Evolutionary conservation across 2,329 filamentous ascomycete genomes (phyloP).

Genomic region (Coniochaeta sp.): DNA sequence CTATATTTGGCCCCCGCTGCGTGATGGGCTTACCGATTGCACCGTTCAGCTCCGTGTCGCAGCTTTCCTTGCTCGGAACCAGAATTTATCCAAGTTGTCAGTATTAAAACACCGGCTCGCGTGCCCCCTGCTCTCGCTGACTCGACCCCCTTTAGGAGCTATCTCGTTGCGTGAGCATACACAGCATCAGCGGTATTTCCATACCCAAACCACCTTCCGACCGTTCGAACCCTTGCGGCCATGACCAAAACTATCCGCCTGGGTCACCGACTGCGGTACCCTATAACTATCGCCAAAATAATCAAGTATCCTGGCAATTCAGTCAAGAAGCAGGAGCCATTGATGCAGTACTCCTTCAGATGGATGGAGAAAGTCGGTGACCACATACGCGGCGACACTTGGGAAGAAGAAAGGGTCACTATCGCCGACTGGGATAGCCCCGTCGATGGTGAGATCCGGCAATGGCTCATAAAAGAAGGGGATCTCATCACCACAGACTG

Average conservation of each 20-base stretch:
- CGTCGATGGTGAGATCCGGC: constrained; percentile 68
- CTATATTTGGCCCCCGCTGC: not conserved
- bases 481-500: constrained; percentile 54
- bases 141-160: not conserved
- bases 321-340: constrained; percentile 66
- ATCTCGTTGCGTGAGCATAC: not conserved
- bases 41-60: not conserved
- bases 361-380: constrained; percentile 73
- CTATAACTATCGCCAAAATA: constrained; percentile 84
- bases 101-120: not conserved
- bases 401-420: constrained; percentile 63
- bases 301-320: constrained; percentile 68
- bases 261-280: constrained; percentile 49
- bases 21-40: constrained; percentile 2
- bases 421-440: constrained; percentile 75
- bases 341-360: constrained; percentile 84
- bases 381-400: constrained; percentile 47
- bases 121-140: not conserved
- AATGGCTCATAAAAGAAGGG: constrained; percentile 69
- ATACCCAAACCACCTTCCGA: not conserved
- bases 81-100: not conserved
- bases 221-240: not conserved
- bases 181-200: not conserved
- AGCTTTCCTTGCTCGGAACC: not conserved
- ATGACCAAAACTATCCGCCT: constrained; percentile 17